phyloP scores from a whole-genome alignment of 768 basidiomycete genomes.

The Suillus americanus region DNA sequence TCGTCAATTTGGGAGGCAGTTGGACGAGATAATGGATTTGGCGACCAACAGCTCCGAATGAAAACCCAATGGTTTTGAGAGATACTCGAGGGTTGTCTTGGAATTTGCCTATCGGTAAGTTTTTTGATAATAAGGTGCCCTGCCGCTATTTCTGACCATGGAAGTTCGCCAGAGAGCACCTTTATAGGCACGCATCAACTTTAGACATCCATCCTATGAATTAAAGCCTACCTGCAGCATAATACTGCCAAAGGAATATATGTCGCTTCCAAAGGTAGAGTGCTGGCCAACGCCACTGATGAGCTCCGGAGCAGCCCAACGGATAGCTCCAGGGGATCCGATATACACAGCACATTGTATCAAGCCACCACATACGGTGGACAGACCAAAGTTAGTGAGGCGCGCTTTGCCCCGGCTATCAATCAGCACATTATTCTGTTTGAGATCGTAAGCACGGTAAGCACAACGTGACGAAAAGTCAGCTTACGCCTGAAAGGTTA shows the following conservation, averaged over 20 bases:
- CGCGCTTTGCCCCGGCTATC: slow-evolving; percentile 30
- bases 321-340: slow-evolving; percentile 36
- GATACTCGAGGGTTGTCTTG: neutral
- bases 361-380: slow-evolving; percentile 6
- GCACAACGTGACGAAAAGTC: neutral
- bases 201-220: neutral
- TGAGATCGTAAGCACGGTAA: neutral
- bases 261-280: slow-evolving; percentile 7
- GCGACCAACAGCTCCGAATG: neutral
- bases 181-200: neutral
- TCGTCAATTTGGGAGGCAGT: neutral
- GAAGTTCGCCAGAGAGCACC: neutral
- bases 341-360: neutral
- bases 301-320: slow-evolving; percentile 48
- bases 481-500: slow-evolving; percentile 28
- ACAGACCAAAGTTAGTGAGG: slow-evolving; percentile 35
- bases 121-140: neutral
- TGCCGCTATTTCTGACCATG: neutral
- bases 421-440: slow-evolving; percentile 33
- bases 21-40: neutral
- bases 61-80: neutral
- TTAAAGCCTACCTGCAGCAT: slow-evolving; percentile 18
- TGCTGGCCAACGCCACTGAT: slow-evolving; percentile 15
- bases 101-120: neutral
- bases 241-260: slow-evolving; percentile 29